A percentile compares a stretch with the other conserved stretches of the same genome.
Evolutionary conservation across 768 basidiomycete genomes (phyloP).

Genomic region (Auricularia heimuer): DNA sequence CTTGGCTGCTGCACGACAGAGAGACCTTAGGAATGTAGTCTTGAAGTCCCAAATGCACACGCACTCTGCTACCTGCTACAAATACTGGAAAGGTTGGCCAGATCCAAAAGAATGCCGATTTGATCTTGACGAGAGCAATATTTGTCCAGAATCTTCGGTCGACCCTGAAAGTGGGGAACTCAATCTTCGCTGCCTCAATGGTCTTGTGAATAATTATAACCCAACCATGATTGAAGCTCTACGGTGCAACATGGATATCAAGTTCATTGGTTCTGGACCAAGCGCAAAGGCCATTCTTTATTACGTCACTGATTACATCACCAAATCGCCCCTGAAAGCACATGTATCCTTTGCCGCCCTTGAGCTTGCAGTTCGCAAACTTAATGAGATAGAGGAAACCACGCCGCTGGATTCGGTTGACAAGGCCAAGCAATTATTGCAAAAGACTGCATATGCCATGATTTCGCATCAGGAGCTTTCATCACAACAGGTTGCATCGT

Average conservation of each 20-base stretch:
- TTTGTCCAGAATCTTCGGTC: slow-evolving; percentile 7
- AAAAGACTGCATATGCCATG: neutral
- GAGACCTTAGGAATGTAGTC: slow-evolving; percentile 19
- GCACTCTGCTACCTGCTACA: slow-evolving; percentile 29
- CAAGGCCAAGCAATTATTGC: neutral
- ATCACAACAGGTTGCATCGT: slow-evolving; percentile 27
- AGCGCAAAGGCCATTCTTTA: slow-evolving; percentile 1
- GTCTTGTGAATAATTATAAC: slow-evolving; percentile 36
- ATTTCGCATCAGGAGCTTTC: slow-evolving; percentile 29
- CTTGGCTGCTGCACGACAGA: neutral
- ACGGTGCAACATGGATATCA: slow-evolving; percentile 30
- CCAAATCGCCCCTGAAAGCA: slow-evolving; percentile 2
- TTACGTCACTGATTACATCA: slow-evolving; percentile 7
- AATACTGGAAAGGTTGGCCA: slow-evolving; percentile 23
- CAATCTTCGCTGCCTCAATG: slow-evolving; percentile 24
- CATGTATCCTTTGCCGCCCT: neutral
- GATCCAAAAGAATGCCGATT: slow-evolving; percentile 22
- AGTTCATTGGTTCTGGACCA: slow-evolving; percentile 1
- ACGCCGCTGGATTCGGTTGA: neutral
- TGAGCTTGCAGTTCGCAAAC: neutral
- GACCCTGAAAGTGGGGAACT: slow-evolving; percentile 12
- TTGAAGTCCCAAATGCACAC: slow-evolving; percentile 23
- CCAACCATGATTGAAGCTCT: slow-evolving; percentile 26
- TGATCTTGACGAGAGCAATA: slow-evolving; percentile 15
- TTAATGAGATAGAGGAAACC: neutral